Evolutionary conservation across 2,329 filamentous ascomycete genomes (phyloP).

Genomic region (Microdochium nivale): DNA sequence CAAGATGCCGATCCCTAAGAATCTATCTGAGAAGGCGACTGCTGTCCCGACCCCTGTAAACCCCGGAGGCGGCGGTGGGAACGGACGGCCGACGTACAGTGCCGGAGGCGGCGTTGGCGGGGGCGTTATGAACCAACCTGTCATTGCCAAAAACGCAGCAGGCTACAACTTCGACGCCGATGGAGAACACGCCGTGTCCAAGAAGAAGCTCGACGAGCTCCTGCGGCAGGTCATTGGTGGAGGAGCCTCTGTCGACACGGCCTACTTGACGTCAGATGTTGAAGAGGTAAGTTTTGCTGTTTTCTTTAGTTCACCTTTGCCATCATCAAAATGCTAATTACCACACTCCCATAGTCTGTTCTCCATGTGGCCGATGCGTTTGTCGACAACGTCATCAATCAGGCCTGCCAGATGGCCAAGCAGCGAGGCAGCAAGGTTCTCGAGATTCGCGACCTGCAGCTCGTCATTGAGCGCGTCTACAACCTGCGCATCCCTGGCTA

Average conservation of each 20-base stretch:
- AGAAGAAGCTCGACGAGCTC: slow-evolving; percentile 94
- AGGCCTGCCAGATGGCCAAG: slow-evolving; percentile 86
- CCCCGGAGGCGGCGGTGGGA: slow-evolving; percentile 52
- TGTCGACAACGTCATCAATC: slow-evolving; percentile 80
- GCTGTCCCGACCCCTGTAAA: slow-evolving; percentile 65
- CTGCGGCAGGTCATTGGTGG: slow-evolving; percentile 89
- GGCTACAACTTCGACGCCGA: slow-evolving; percentile 84
- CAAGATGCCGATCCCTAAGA: slow-evolving; percentile 79
- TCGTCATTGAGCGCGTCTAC: slow-evolving; percentile 75
- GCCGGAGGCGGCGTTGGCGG: slow-evolving; percentile 69
- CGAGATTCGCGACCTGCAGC: slow-evolving; percentile 79
- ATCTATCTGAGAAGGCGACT: slow-evolving; percentile 58
- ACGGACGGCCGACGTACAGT: slow-evolving; percentile 73
- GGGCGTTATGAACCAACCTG: slow-evolving; percentile 81
- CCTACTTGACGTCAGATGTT: slow-evolving; percentile 80
- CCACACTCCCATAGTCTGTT: slow-evolving; percentile 56
- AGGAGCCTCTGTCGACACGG: slow-evolving; percentile 60
- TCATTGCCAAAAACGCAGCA: slow-evolving; percentile 64
- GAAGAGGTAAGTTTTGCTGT: slow-evolving; percentile 64
- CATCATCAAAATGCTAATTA: slow-evolving; percentile 3
- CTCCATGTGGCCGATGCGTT: slow-evolving; percentile 89
- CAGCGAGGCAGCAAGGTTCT: slow-evolving; percentile 83
- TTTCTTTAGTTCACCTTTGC: slow-evolving; percentile 1
- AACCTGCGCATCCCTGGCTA: slow-evolving; percentile 93
- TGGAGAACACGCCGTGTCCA: slow-evolving; percentile 87